These are phyloP conservation scores for Sporisorium scitamineum DNA, from an alignment of 1,284 basidiomycete species.

Conservation along the genomic window DNA sequence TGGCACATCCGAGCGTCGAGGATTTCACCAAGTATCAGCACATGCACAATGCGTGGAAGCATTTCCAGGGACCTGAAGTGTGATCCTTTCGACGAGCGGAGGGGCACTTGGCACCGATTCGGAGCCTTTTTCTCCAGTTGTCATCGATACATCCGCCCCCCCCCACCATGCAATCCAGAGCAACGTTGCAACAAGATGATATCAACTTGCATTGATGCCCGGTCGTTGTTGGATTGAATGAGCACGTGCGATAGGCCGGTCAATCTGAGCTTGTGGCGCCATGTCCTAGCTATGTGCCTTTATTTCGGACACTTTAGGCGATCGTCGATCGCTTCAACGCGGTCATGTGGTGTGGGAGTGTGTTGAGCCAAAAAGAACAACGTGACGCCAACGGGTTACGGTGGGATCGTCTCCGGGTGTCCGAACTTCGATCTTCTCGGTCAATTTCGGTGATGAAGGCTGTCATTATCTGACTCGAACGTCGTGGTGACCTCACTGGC, in stretches of 20 bases:
- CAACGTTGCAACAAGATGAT: too few species aligned
- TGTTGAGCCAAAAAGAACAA: neutral
- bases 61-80: constrained; percentile 39
- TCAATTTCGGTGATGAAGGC: neutral
- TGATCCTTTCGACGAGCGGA: neutral
- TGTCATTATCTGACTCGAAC: neutral
- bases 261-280: too few species aligned
- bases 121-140: too few species aligned
- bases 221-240: too few species aligned
- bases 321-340: neutral
- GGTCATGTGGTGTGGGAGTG: neutral
- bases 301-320: neutral
- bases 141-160: too few species aligned
- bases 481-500: too few species aligned
- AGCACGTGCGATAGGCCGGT: too few species aligned
- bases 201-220: too few species aligned
- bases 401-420: neutral
- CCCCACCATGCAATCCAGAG: too few species aligned
- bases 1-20: constrained; percentile 44
- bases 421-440: neutral
- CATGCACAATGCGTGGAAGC: constrained; percentile 43
- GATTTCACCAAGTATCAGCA: constrained; percentile 47
- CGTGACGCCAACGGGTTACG: neutral
- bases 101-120: too few species aligned
- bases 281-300: neutral